phyloP scores from a whole-genome alignment of 192 early-diverging fungal species.

The Rhizophagus prolifer region DNA sequence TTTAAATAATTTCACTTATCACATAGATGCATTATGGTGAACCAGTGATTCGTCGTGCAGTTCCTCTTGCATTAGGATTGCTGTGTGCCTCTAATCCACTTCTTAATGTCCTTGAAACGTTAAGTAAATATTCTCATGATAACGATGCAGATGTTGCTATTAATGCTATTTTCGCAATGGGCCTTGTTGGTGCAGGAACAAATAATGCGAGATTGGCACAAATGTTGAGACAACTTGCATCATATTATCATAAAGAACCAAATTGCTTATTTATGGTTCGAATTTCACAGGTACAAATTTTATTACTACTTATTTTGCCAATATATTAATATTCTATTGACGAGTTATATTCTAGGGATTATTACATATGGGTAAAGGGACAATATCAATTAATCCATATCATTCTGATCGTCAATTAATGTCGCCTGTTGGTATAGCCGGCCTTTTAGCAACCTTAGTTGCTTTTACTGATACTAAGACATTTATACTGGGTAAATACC shows the following conservation, averaged over 20 bases:
- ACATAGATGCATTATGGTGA: conserved; percentile 97
- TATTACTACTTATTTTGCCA: background rate
- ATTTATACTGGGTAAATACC: conserved; percentile 84
- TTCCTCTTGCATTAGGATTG: conserved; percentile 93
- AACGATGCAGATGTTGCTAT: conserved; percentile 92
- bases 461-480: conserved; percentile 91
- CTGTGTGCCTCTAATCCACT: conserved; percentile 96
- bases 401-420: conserved; percentile 89
- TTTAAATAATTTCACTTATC: background rate
- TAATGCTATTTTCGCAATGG: conserved; percentile 99
- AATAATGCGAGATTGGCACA: conserved; percentile 99
- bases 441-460: conserved; percentile 84
- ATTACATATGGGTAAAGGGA: conserved; percentile 98
- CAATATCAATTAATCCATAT: conserved; percentile 94
- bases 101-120: conserved; percentile 87
- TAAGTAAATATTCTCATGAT: conserved; percentile 99
- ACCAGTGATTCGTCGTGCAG: conserved; percentile 87
- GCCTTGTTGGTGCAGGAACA: conserved; percentile 96
- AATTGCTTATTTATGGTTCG: conserved; percentile 83
- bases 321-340: background rate
- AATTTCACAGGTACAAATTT: conserved; percentile 64
- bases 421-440: conserved; percentile 85
- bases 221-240: conserved; percentile 93
- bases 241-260: conserved; percentile 96
- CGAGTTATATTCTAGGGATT: conserved; percentile 55